phyloP scores from a whole-genome alignment of 2,329 filamentous ascomycete genomes.

The Diaporthe caulivora region DNA sequence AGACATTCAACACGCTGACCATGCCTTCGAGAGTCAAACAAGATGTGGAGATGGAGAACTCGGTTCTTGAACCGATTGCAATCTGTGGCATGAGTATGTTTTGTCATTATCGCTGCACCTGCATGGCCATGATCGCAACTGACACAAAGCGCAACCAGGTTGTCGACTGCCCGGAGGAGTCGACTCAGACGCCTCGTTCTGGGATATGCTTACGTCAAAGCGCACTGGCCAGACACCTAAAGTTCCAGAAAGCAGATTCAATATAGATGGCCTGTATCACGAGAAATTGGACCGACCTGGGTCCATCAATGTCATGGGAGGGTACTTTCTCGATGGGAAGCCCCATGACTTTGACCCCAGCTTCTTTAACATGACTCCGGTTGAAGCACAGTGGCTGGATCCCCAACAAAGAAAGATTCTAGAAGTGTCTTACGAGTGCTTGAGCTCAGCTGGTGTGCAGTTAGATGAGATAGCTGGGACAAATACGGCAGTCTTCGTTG shows the following conservation, averaged over 20 bases:
- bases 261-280: conserved; percentile 44
- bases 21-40: neutral
- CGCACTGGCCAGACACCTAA: conserved; percentile 38
- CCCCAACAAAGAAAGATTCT: conserved; percentile 56
- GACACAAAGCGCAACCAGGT: no score
- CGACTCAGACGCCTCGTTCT: no score
- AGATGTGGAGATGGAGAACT: neutral
- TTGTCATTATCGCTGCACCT: neutral
- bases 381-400: conserved; percentile 55
- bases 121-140: neutral
- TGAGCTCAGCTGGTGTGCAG: conserved; percentile 46
- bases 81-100: conserved; percentile 1
- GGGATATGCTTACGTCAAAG: no score
- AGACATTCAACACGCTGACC: neutral
- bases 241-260: conserved; percentile 42
- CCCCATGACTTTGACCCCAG: conserved; percentile 50
- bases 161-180: no score
- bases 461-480: conserved; percentile 39
- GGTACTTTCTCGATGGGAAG: conserved; percentile 47
- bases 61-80: neutral
- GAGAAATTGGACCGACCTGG: conserved; percentile 42
- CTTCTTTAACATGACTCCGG: conserved; percentile 55
- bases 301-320: conserved; percentile 40
- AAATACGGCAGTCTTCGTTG: conserved; percentile 49
- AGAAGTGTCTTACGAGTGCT: conserved; percentile 55